Evolutionary conservation across 164 flowering plant species (phyloP).

Genomic region (Tinospora cordifolia): DNA sequence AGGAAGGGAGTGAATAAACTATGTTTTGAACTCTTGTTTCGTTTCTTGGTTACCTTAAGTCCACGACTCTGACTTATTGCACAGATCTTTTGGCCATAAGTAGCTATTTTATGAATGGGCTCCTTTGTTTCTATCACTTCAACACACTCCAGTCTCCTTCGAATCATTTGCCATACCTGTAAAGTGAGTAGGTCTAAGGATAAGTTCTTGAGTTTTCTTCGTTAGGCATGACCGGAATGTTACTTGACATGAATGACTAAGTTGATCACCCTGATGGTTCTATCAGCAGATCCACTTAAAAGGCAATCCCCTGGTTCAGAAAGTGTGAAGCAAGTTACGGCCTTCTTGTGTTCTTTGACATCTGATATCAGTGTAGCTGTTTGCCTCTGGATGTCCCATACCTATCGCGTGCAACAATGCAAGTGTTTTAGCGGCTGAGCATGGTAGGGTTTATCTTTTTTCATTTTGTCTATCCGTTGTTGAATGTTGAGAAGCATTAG

Average conservation of each 20-base stretch:
- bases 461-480: neutral
- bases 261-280: conserved; percentile 52
- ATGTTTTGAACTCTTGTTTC: neutral
- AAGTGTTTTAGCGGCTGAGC: neutral
- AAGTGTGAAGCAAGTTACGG: conserved; percentile 64
- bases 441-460: neutral
- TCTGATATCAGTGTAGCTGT: conserved; percentile 48
- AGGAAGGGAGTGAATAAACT: neutral
- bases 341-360: conserved; percentile 56
- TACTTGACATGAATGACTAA: neutral
- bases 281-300: conserved; percentile 69
- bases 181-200: neutral
- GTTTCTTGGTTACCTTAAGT: conserved; percentile 41
- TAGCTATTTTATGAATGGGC: conserved; percentile 42
- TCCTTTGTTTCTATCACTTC: conserved; percentile 54
- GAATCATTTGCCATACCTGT: conserved; percentile 67
- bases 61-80: conserved; percentile 35
- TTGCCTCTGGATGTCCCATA: conserved; percentile 61
- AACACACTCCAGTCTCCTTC: conserved; percentile 44
- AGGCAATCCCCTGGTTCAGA: conserved; percentile 57
- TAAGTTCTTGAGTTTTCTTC: neutral
- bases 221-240: neutral
- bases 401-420: conserved; percentile 28
- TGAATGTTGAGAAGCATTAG: neutral
- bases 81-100: conserved; percentile 40